Evolutionary conservation across 1,284 basidiomycete species (phyloP), one percentile per base, ranked within the genome.

Genomic region (Phlebopus sp.): DNA sequence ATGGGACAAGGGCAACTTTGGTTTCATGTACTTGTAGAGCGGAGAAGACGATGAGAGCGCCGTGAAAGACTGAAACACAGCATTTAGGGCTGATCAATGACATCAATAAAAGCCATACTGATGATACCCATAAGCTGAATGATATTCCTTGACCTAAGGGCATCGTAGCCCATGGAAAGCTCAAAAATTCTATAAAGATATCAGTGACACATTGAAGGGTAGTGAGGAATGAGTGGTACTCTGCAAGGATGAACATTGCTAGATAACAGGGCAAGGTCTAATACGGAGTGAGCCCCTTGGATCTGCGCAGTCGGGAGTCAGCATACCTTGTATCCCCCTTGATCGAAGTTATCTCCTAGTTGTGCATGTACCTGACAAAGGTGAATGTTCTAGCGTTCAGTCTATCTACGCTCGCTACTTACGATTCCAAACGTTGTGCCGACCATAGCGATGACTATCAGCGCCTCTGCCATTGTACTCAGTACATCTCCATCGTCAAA

Each of bases 261-360:
- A 91, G 78, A 64, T 90, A 91, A 64, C 89, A 90, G 54, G 89
- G 82, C 52, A 91, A 65, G n/a, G 89, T 91, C 85, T 90, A 25
- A 25, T 14, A 44, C 34, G 36, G 35, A 17, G 47, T 54, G 44
- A 50, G 45, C 38, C 48, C 21, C 47, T 53, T 46, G 50, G 32
- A 32, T 41, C 21, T 7, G 45, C 29, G 17, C 35, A 13, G 27
- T 14, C 15, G 30, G n/a, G 25, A 32, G 23, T 15, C 40, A 36
- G 48, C 61, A 19, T 49, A 80, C 84, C 70, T 84, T 85, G 68
- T 83, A 82, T 55, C 69, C 60, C 4, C 62, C 13, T 1, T 32
- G 8, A 35, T 64, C 62, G 43, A 85, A 74, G 27, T 69, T 44
- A 5, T 49, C 4, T 9, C 66, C 64, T 27, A 82, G 76, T 53